Evolutionary conservation across 2,329 filamentous ascomycete genomes (phyloP).

Genomic region (Claviceps sp.): DNA sequence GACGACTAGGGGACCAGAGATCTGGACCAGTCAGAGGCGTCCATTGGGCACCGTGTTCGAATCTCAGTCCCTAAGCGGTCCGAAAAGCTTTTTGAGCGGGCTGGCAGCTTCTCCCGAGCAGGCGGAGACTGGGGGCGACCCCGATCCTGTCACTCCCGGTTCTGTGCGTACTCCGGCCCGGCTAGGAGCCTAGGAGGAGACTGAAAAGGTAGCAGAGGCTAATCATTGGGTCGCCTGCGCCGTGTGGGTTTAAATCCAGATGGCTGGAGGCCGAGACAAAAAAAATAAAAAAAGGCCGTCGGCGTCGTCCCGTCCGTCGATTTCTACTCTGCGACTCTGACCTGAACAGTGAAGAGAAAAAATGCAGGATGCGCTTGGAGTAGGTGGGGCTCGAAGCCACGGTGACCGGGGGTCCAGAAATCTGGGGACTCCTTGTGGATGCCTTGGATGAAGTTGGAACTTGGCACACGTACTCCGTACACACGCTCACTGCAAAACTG

Average conservation of each 20-base stretch:
- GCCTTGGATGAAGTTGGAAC: no score
- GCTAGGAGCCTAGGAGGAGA: not conserved
- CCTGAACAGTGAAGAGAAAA: not conserved
- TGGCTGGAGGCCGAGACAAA: no score
- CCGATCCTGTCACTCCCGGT: not conserved
- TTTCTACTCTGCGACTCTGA: not conserved
- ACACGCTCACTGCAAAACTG: no score
- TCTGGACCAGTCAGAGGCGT: slow-evolving; percentile 9
- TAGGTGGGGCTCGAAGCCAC: not conserved
- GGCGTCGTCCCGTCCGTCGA: not conserved
- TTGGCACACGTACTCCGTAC: no score
- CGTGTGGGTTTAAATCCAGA: no score
- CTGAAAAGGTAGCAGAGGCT: not conserved
- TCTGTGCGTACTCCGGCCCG: not conserved
- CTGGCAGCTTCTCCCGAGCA: not conserved
- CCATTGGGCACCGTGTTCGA: slow-evolving; percentile 9
- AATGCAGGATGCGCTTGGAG: not conserved
- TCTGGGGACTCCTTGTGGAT: not conserved
- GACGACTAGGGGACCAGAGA: not conserved
- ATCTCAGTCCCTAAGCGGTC: slow-evolving; percentile 6
- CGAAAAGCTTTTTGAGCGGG: slow-evolving; percentile 5
- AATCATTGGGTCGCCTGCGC: not conserved
- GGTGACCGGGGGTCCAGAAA: not conserved
- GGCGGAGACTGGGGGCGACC: not conserved
- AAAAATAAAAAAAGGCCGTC: no score